Evolutionary conservation across 2,329 filamentous ascomycete species (phyloP).

Genomic region (Sphaerostilbella broomeana): DNA sequence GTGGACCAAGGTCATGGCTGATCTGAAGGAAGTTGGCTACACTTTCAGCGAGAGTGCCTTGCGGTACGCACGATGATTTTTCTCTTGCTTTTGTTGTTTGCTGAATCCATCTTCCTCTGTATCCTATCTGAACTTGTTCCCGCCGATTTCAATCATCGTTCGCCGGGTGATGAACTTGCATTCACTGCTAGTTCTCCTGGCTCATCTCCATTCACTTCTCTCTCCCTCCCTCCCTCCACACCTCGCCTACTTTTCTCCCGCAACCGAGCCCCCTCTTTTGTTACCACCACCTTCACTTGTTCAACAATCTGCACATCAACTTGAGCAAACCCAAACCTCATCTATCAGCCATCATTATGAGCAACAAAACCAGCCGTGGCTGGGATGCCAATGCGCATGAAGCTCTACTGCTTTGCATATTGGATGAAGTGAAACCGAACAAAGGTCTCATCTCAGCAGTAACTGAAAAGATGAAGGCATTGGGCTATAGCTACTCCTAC

Average conservation of each 20-base stretch:
- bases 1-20: conserved; percentile 30
- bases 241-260: conserved; percentile 6
- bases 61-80: conserved; percentile 26
- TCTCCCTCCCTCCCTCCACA: not conserved
- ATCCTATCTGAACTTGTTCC: not conserved
- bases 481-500: conserved; percentile 34
- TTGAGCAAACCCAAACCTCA: not conserved
- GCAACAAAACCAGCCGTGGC: conserved; percentile 21
- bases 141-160: not conserved
- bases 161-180: not conserved
- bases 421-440: conserved; percentile 30
- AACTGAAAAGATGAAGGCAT: conserved; percentile 24
- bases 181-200: too few relatives aligned
- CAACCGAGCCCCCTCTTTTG: not conserved
- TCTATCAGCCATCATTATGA: conserved; percentile 11
- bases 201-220: not conserved
- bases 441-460: conserved; percentile 28
- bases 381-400: conserved; percentile 34
- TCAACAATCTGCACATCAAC: too few relatives aligned
- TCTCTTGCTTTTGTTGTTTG: conserved; percentile 5
- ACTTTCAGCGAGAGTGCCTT: conserved; percentile 35
- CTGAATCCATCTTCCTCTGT: conserved; percentile 7
- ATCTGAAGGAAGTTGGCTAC: conserved; percentile 34
- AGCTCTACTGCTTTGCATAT: conserved; percentile 32
- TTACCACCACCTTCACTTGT: too few relatives aligned